Evolutionary conservation across 345 rosid genomes (phyloP), one percentile per base, ranked within the genome.

Genomic region (Eucalyptus marginata): DNA sequence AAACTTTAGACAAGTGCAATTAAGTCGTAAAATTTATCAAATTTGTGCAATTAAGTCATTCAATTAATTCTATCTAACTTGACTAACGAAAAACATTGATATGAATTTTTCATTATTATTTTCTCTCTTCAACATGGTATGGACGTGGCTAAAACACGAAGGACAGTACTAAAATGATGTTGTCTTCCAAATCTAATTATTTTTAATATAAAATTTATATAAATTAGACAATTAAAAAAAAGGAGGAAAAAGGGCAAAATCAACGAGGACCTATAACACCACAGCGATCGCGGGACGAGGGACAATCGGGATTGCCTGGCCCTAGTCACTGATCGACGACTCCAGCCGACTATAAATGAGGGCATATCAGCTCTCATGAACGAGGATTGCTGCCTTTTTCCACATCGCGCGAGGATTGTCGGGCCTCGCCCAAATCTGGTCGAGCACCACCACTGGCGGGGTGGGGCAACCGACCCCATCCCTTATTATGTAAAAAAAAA

Each of bases 1-100:
- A 52, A 56, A 56, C 3, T 4, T 0, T 56, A 0, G 0, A 56
- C 29, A 56, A 56, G 0, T 56, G 13, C 3, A 24, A 56, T 22
- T 1, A 56, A 56, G 6, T 56, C 0, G 0, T 24, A 56, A 24
- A 56, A 0, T 0, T 56, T 24, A 56, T 56, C 6, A 25, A 56
- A 56, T 56, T 56, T 4, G 29, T 56, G 4, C 0, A 24, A 56
- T 56, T 56, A 56, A 56, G 0, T 56, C 29, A 56, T 56, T 56
- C 13, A 9, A 0, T 56, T 8, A 56, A 24, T 25, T 24, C 0
- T 56, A 25, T 9, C 13, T 56, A 56, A 56, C 6, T 10, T 1
- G 1, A 25, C 2, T 56, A 56, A 4, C 0, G 1, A 3, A 56
- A 56, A 56, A 56, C 0, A 0, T 4, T 56, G 2, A 24, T 25